Evolutionary conservation across 208 protist species (phyloP), one percentile per base, ranked within the genome.

Genomic region (Trypanosoma lewisi): DNA sequence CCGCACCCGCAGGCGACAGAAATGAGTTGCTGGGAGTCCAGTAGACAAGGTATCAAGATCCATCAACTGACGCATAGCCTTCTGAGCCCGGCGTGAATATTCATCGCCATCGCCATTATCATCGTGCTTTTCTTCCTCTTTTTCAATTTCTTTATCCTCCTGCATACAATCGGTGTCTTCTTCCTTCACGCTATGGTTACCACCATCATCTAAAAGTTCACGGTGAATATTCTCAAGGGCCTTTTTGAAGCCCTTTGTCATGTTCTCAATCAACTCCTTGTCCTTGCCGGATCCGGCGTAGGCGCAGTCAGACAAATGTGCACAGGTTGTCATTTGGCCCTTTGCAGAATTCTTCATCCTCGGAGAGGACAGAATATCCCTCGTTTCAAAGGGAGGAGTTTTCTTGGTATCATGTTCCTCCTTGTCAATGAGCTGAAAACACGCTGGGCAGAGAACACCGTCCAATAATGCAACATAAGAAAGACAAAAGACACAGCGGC

Each of bases 1-100:
- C 6, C 83, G 74, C 2, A 73, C 59, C 16, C 72, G 67, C 39
- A 90, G 53, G 6, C 83, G 75, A 23, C 76, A 61, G 55, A 76
- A 64, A 70, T 93, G 83, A 14, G 83, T 86, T 8, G 80, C 57
- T 21, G 77, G 73, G 8, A 93, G 47, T 25, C 66, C 62, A 61
- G 49, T 30, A 3, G 67, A 44, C 30, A 67, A 64, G 4, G 52
- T 61, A 33, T 89, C 81, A 6, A 88, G 67, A 27, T 75, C 62
- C n/a, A 89, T 45, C 34, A 93, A 69, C 19, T 47, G 63, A 9
- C 69, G 75, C 65, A 88, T 62, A 47, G 62, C 60, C n/a, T 31
- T 50, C 47, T 54, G 57, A 2, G 60, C 60, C 52, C 28, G 55
- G 28, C 31, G 53, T 51, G 56, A 27, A 21, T 64, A 60, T 25